phyloP scores from a whole-genome alignment of 192 early-diverging fungal genomes.

The Backusella westeae region DNA sequence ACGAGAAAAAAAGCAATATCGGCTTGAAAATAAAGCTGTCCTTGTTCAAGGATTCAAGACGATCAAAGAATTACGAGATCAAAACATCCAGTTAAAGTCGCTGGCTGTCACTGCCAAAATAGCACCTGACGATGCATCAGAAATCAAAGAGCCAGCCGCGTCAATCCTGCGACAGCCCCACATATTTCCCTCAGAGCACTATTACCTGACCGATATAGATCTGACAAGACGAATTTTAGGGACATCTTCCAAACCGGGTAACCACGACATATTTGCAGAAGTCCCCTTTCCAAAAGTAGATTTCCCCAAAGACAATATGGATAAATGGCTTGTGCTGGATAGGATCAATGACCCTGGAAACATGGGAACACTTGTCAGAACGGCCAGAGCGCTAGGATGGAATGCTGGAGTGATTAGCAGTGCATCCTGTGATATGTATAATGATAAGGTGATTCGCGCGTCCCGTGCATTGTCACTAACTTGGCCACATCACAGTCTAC shows the following conservation, averaged over 20 bases:
- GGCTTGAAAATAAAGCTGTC: conserved; percentile 16
- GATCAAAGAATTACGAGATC: conserved; percentile 22
- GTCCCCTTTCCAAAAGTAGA: conserved; percentile 38
- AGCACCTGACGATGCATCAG: conserved; percentile 1
- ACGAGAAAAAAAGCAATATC: conserved; percentile 31
- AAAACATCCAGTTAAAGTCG: conserved; percentile 12
- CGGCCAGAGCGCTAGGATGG: conserved; percentile 51
- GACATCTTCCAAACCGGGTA: conserved; percentile 34
- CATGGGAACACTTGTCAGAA: conserved; percentile 43
- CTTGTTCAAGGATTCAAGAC: conserved; percentile 35
- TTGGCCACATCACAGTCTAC: conserved; percentile 28
- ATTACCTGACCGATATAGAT: conserved; percentile 37
- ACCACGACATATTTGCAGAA: conserved; percentile 50
- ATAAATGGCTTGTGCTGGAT: conserved; percentile 42
- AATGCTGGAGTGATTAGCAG: conserved; percentile 34
- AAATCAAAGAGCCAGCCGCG: conserved; percentile 23
- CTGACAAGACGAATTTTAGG: conserved; percentile 45
- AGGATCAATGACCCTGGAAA: conserved; percentile 45
- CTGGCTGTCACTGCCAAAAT: conserved; percentile 26
- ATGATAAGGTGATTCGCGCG: conserved; percentile 46
- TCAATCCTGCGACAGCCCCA: conserved; percentile 20
- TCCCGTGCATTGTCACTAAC: conserved; percentile 40
- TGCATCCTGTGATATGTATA: conserved; percentile 43
- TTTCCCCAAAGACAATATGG: background rate
- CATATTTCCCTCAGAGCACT: conserved; percentile 36